Base-by-base conservation (phyloP, 805 yeast genomes). In the Hemisphaericaspora nanyangensis region DNA sequence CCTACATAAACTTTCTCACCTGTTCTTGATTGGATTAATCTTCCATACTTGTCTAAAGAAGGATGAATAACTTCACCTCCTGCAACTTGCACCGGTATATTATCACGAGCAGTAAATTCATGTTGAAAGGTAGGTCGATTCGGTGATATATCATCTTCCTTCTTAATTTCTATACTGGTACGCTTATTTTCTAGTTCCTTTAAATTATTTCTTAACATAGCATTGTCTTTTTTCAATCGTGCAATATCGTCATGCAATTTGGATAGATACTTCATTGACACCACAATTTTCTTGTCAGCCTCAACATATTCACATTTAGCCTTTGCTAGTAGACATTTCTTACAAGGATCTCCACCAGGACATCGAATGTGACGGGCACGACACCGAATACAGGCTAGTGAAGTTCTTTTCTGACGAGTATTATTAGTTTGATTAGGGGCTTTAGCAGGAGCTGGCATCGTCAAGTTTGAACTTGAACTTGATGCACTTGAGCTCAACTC, bases 1-100 rank as follows among this genome's bases (percentile, higher is more conserved):
- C 95, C 95, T 27, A 83, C 85, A 52, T 83, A 85, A 28, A 83
- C 74, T 41, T 78, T 73, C 49, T 82, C 87, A 4, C 91, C 91
- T 1, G 88, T 81, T 45, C 87, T 68, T 0, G 89, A 81, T 48
- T 82, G 82, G 2, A 85, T 79, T 30, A 85, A 62, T 37, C 87
- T 70, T 2, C 91, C 88, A 49, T 80, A 77, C 47, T 79, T 77
- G 48, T 82, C 87, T 17, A 84, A 69, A 38, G 84, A 80, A 7
- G 87, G 86, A 2, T 84, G 82, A 4, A 82, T 80, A 7, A 82
- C 77, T 47, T 81, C 86, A 15, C 40, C 48, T 4, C 34, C 34
- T 20, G 28, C 18, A 22, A 20, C 15, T 22, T 26, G n/a, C 12
- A 16, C 28, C 34, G 38, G 19, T 29, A 27, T n/a, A 29, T 11